Evolutionary conservation across 768 basidiomycete species (phyloP).

Genomic region (Leucocoprinus sp.): DNA sequence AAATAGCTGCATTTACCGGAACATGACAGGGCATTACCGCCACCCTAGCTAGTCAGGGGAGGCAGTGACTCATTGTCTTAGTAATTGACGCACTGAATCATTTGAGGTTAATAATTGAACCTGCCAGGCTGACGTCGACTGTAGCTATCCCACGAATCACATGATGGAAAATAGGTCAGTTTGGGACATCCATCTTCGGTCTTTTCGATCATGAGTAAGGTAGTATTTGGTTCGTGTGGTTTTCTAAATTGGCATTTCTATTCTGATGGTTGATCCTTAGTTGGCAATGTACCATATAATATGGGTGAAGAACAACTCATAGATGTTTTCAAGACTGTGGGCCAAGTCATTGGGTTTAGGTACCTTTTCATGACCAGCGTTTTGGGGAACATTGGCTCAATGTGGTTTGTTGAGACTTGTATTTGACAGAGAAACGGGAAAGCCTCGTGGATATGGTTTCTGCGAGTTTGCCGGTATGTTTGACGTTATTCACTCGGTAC

Average conservation of each 20-base stretch:
- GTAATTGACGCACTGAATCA: no score
- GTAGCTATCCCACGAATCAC: no score
- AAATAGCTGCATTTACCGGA: no score
- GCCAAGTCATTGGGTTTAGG: constrained; percentile 87
- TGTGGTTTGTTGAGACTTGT: constrained; percentile 49
- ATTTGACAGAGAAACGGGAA: constrained; percentile 89
- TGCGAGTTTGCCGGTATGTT: constrained; percentile 86
- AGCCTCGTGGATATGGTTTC: constrained; percentile 90
- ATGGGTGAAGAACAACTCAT: constrained; percentile 87
- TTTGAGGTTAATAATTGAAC: no score
- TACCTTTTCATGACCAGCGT: constrained; percentile 21
- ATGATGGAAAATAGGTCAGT: no score
- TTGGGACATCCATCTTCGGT: not conserved
- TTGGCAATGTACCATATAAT: constrained; percentile 87
- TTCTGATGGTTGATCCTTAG: constrained; percentile 24
- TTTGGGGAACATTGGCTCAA: constrained; percentile 9
- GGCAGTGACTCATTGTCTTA: no score
- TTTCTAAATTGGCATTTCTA: not conserved
- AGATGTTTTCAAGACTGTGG: constrained; percentile 82
- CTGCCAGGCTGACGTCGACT: no score
- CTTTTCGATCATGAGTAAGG: constrained; percentile 36
- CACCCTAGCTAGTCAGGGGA: no score
- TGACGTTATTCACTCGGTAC: not conserved
- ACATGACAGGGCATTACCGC: no score
- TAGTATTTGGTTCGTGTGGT: constrained; percentile 54